Evolutionary conservation across 1,139 yeast species (phyloP), one percentile per base, ranked within the genome.

Genomic region (Hansenula anomala): DNA sequence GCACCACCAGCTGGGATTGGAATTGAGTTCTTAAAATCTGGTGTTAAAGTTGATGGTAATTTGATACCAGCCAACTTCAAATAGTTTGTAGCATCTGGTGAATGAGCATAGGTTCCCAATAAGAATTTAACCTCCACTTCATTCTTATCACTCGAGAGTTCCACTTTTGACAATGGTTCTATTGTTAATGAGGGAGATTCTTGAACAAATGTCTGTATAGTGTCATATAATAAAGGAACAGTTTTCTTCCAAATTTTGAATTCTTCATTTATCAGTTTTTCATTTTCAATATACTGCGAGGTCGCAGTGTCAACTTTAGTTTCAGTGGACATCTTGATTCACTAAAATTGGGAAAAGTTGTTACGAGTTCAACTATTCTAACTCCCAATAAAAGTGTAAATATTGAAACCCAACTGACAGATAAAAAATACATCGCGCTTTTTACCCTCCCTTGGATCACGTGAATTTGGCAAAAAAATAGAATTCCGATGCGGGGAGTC

Each of bases 231-330:
- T 49, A 88, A 72, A 14, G 96, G 96, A n/a, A 92, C 85, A 12
- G 95, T 81, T 58, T 92, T 92, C 61, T 90, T 90, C 98, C 98
- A 92, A 42, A 86, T 85, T 56, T 89, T 86, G 69, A 80, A 89
- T 61, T 87, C 96, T 49, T 73, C 78, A 43, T 72, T 73, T 33
- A 60, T 59, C 4, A 69, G 56, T 47, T 71, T 71, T 47, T 71
- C 56, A 22, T 51, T 51, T 27, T 51, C 51, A n/a, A 50, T 43
- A 23, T 52, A 54, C 22, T 51, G 57, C 1, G 42, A 28, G 13
- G 41, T 40, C 4, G 40, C 30, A 2, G 36, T 17, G n/a, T 44
- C 47, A 9, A 34, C 28, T 16, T 38, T 36, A 12, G 13, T 23
- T 16, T 31, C 30, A 4, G 37, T 37, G 10, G 30, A 12, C 30